A percentile compares a stretch with the other conserved stretches of the same genome.
These are phyloP conservation scores for Alopecurus myosuroides DNA, from an alignment of 176 grass and related monocot genomes.

Conservation along the genomic window DNA sequence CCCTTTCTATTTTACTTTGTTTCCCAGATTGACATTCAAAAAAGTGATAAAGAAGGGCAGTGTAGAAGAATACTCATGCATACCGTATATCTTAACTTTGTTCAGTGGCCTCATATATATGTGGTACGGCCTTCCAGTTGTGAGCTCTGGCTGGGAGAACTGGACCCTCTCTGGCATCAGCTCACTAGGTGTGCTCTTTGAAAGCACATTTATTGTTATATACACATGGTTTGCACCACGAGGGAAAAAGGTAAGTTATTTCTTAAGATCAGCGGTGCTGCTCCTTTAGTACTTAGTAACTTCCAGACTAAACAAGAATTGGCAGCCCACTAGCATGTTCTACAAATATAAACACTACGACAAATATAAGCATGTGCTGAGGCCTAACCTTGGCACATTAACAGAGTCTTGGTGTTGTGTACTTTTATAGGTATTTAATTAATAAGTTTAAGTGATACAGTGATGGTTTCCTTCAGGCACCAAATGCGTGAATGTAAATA, in stretches of 20 bases:
- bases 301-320: neutral
- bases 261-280: neutral
- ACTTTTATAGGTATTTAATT: neutral
- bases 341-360: neutral
- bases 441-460: neutral
- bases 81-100: slow-evolving; percentile 54
- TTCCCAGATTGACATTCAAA: slow-evolving; percentile 63
- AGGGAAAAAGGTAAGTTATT: slow-evolving; percentile 46
- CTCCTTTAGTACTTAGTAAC: neutral
- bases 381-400: neutral
- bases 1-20: neutral
- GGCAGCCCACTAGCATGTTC: neutral
- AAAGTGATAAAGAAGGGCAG: slow-evolving; percentile 63
- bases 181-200: slow-evolving; percentile 44
- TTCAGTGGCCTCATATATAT: slow-evolving; percentile 55
- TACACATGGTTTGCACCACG: slow-evolving; percentile 65
- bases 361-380: neutral
- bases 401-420: neutral
- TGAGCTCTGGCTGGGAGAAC: slow-evolving; percentile 74
- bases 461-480: neutral
- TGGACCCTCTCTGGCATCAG: slow-evolving; percentile 41
- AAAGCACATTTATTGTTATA: slow-evolving; percentile 54
- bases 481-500: neutral
- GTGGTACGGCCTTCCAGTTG: slow-evolving; percentile 67
- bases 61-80: slow-evolving; percentile 65